Base-by-base conservation (phyloP, 768 basidiomycete genomes). In the Boletus patriciae region DNA sequence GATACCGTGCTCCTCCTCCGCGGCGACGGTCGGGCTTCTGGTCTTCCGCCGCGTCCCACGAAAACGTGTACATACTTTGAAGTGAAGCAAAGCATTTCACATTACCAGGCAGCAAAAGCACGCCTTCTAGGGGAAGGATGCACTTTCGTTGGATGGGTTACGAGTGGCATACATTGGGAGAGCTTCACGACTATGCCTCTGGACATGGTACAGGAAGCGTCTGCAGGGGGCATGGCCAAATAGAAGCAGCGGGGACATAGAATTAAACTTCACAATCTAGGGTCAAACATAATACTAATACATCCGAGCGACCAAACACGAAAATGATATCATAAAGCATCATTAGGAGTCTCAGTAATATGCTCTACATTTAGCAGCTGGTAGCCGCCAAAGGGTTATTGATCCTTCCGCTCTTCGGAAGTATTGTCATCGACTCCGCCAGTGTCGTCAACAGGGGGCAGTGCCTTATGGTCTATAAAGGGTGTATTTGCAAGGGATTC, bases 91-190 rank as follows among this genome's bases (percentile, higher is more conserved):
- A 54, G 65, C 3, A 71, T 76, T 5, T 46, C 57, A 15, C 74
- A 70, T 12, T 88, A 88, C 61, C 82, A 83, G 57, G 58, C 49
- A 1, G 84, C 81, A 0, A 90, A 86, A 65, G 51, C 60, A 8
- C 65, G 65, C 4, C 73, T 92, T 25, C 59, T 77, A 16, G 80
- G 79, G 0, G 59, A 69, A 34, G 66, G 64, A 0, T 76, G 80
- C 4, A 74, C 80, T 3, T 88, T 92, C 57, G 68, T 72, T 34
- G 87, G 85, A 19, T 92, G 89, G 89, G 66, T 86, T 40, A 69
- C 54, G 21, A 85, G 80, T 50, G 86, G 85, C 4, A 56, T 62
- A 38, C 63, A 67, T 48, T 83, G 82, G 78, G 84, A 88, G 63
- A 68, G 58, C 46, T 89, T 89, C 58, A 67, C 70, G 18, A 50